Evolutionary conservation across 2,329 filamentous ascomycete genomes (phyloP).

Genomic region (Clonostachys rosea): DNA sequence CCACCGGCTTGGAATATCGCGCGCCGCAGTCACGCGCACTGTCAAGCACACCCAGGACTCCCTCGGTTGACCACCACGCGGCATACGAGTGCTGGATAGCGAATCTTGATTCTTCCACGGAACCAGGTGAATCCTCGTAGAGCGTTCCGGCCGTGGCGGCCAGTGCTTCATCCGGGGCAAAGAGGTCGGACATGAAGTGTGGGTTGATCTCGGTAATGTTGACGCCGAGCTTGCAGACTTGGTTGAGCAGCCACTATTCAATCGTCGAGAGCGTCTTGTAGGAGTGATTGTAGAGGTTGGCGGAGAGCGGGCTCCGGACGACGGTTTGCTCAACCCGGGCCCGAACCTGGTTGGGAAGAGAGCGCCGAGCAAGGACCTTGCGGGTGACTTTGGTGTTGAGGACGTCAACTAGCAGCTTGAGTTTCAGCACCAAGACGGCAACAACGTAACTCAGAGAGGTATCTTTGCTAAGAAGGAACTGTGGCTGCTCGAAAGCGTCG

Average conservation of each 20-base stretch:
- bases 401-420: not conserved
- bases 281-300: not conserved
- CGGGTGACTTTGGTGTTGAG: not conserved
- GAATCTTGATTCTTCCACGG: not conserved
- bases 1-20: not conserved
- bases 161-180: not conserved
- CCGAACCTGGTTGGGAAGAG: not conserved
- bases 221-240: not conserved
- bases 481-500: constrained; percentile 32
- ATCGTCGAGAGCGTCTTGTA: not conserved
- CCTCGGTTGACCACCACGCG: not conserved
- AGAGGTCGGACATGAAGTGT: not conserved
- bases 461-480: not conserved
- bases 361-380: not conserved
- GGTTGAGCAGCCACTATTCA: not conserved
- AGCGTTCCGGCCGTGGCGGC: not conserved
- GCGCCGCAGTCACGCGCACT: not conserved
- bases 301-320: not conserved
- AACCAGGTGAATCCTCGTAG: not conserved
- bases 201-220: not conserved
- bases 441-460: not conserved
- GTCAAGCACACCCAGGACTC: not conserved
- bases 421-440: not conserved
- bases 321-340: not conserved
- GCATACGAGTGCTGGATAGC: not conserved